phyloP scores from a whole-genome alignment of 1,139 yeast species.

The Nakaseomyces kungkrabaensis region DNA sequence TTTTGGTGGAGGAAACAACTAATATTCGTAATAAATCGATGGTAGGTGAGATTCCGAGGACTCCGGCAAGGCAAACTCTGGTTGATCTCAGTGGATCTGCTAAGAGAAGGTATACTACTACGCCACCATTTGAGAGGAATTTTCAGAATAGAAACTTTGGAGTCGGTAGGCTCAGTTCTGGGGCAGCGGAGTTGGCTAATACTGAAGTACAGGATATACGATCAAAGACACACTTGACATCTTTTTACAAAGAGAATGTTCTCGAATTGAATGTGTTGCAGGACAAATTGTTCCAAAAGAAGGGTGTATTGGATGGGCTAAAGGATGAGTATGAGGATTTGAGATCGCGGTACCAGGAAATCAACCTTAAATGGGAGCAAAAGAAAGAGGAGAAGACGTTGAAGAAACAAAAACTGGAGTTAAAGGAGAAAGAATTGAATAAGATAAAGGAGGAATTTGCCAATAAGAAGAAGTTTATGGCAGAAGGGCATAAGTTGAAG shows the following conservation, averaged over 20 bases:
- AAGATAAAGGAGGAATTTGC: slow-evolving; percentile 31
- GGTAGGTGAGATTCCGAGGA: not conserved
- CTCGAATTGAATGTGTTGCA: slow-evolving; percentile 24
- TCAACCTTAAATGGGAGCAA: slow-evolving; percentile 25
- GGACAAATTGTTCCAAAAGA: slow-evolving; percentile 21
- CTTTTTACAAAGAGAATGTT: slow-evolving; percentile 26
- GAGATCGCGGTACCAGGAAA: slow-evolving; percentile 17
- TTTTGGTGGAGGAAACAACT: not conserved
- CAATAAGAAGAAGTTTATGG: slow-evolving; percentile 25
- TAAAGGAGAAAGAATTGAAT: slow-evolving; percentile 36
- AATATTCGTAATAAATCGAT: not conserved
- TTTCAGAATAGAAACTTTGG: slow-evolving; percentile 2
- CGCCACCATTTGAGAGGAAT: slow-evolving; percentile 1
- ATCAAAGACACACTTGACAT: slow-evolving; percentile 17
- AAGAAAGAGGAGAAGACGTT: slow-evolving; percentile 33
- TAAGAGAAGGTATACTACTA: slow-evolving; percentile 9
- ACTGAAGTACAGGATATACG: not conserved
- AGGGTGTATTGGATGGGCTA: slow-evolving; percentile 20
- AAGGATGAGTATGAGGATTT: slow-evolving; percentile 21
- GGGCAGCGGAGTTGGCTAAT: not conserved
- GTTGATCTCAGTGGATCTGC: not conserved
- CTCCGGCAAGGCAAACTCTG: not conserved
- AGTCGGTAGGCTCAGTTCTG: slow-evolving; percentile 1
- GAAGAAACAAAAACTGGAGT: slow-evolving; percentile 25
- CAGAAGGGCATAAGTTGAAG: slow-evolving; percentile 33